Base-by-base conservation (phyloP, 345 rosid genomes). In the Citrus inodora region DNA sequence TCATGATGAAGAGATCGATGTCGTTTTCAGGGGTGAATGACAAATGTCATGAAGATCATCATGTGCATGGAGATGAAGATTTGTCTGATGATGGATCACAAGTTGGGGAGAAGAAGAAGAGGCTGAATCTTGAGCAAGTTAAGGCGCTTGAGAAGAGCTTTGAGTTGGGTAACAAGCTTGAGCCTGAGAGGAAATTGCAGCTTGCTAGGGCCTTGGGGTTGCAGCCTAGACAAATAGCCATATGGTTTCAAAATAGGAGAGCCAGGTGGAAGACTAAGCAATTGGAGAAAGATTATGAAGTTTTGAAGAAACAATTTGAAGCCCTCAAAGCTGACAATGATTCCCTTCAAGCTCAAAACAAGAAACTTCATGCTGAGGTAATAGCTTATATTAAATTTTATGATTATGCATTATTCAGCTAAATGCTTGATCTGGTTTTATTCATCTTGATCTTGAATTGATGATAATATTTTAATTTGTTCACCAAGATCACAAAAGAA, bases 251-350 rank as follows among this genome's bases (percentile, higher is more conserved):
- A 77, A 91, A 90, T 81, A 84, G 93, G 71, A 87, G 95, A 78
- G 95, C 93, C 35, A 83, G 95, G 48, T 91, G 95, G 95, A 91
- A 91, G 86, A 88, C 95, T 42, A 91, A 91, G 83, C 93, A 90
- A 80, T 84, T 90, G 70, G 93, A 91, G 84, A 88, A 85, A 76
- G 93, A 90, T 71, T 91, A 91, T 81, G 91, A 85, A 70, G 88
- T 85, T 53, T 79, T 91, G 80, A 91, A 88, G 85, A 86, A 87
- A 84, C 92, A 88, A 80, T 88, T 81, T 73, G 95, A 91, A 74
- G 81, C 82, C 22, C 83, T 91, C 80, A 91, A 90, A 77, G 80
- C 87, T n/a, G 91, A 91, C 74, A 90, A 90, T 53, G 95, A 91
- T 78, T 83, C 86, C 78, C 93, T 91, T 74, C 89, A 86, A 72